These are phyloP conservation scores for Ophiocordyceps camponoti-saundersi DNA, from an alignment of 2,329 filamentous ascomycete species.

Conservation along the genomic window DNA sequence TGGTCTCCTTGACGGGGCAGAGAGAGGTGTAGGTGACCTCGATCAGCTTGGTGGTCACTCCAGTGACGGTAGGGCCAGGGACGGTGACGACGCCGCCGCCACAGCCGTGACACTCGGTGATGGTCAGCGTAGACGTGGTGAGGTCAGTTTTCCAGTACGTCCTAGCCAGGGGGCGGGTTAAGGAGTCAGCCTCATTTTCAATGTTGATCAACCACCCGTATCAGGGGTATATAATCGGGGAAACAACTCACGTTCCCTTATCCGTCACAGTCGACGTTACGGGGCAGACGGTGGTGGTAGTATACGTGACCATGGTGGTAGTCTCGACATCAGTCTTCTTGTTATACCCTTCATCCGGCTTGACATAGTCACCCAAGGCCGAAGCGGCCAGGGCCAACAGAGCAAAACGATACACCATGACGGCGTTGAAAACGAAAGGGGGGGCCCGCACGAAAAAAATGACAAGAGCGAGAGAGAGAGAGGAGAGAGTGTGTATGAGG, in stretches of 20 bases:
- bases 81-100: constrained; percentile 17
- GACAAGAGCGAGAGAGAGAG: not conserved
- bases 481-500: not conserved
- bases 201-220: too few species aligned
- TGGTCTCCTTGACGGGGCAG: constrained; percentile 17
- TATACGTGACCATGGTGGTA: constrained; percentile 16
- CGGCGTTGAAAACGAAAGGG: too few species aligned
- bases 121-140: constrained; percentile 25
- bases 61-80: constrained; percentile 15
- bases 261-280: constrained; percentile 23
- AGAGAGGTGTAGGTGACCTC: constrained; percentile 22
- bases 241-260: constrained; percentile 23
- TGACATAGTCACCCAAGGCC: constrained; percentile 1
- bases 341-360: not conserved
- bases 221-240: too few species aligned
- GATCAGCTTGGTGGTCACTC: constrained; percentile 14
- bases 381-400: constrained; percentile 3
- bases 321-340: not conserved
- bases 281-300: constrained; percentile 27
- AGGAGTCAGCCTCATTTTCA: too few species aligned
- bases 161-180: too few species aligned
- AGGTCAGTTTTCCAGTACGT: constrained; percentile 24
- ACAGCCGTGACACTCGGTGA: constrained; percentile 22
- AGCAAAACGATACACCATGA: constrained; percentile 1
- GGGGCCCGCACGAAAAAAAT: too few species aligned